phyloP scores from a whole-genome alignment of 78 protist genomes.

The Dictyostelium purpureum region DNA sequence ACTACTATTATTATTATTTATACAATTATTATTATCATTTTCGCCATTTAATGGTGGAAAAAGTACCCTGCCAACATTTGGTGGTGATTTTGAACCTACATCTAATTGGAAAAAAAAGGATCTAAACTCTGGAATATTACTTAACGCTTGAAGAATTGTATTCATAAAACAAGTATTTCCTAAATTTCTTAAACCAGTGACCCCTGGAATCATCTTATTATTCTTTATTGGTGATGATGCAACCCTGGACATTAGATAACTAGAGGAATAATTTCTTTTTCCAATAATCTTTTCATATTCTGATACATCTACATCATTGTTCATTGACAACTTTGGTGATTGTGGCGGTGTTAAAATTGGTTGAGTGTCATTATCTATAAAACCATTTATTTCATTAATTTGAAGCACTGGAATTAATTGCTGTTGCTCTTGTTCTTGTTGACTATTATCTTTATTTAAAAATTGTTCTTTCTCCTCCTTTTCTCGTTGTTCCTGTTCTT shows the following conservation, averaged over 20 bases:
- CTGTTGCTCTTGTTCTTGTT: background rate
- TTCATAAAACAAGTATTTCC: conserved; percentile 86
- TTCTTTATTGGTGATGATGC: conserved; percentile 57
- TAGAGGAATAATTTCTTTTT: conserved; percentile 49
- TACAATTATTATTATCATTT: background rate
- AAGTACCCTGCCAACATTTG: background rate
- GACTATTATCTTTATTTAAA: background rate
- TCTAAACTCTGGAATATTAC: conserved; percentile 76
- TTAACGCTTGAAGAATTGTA: conserved; percentile 74
- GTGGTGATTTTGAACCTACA: background rate
- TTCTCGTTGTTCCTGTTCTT: background rate
- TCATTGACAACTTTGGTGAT: background rate
- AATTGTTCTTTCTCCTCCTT: background rate
- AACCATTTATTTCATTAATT: background rate
- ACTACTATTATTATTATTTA: background rate
- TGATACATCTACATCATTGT: background rate
- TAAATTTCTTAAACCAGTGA: conserved; percentile 63
- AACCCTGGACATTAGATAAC: conserved; percentile 50
- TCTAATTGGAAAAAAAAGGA: conserved; percentile 25
- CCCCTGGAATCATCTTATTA: conserved; percentile 68
- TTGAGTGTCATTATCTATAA: background rate
- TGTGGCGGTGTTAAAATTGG: background rate
- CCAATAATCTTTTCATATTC: background rate
- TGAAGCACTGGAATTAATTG: background rate
- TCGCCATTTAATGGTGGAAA: background rate